A percentile compares a stretch with the other conserved stretches of the same genome.
These are phyloP conservation scores for Graphilbum sp. DNA, from an alignment of 2,329 filamentous ascomycete species.

Conservation along the genomic window DNA sequence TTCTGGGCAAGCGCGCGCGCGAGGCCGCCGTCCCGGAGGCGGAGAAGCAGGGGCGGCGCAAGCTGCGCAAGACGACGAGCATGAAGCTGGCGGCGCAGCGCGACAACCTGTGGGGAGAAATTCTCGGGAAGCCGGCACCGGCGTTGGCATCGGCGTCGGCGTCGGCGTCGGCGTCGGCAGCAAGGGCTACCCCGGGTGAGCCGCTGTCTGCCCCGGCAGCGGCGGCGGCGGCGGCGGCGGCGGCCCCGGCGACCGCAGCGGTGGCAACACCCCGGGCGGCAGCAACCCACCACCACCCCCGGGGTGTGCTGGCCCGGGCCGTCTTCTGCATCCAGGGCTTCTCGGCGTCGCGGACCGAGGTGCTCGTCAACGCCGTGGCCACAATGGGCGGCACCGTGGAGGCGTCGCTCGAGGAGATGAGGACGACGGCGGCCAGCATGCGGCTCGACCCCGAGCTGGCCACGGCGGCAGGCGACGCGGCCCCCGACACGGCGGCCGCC, in stretches of 20 bases:
- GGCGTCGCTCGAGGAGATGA: conserved; percentile 24
- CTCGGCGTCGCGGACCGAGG: conserved; percentile 29
- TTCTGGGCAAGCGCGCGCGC: conserved; percentile 42
- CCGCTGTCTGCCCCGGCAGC: neutral
- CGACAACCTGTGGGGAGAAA: conserved; percentile 80
- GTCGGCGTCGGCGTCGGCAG: neutral
- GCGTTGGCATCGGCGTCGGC: conserved; percentile 14
- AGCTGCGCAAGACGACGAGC: conserved; percentile 76
- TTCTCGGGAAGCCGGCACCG: conserved; percentile 36
- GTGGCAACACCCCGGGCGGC: neutral
- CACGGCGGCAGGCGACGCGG: too few relatives aligned
- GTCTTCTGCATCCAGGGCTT: conserved; percentile 47
- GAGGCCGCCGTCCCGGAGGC: conserved; percentile 23
- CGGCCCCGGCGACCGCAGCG: neutral
- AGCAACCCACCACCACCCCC: too few relatives aligned
- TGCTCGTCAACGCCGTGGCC: conserved; percentile 29
- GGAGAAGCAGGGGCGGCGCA: conserved; percentile 49
- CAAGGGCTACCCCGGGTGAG: neutral
- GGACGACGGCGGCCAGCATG: conserved; percentile 13
- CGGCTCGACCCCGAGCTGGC: neutral
- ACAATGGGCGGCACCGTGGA: conserved; percentile 31
- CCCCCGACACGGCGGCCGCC: conserved; percentile 12
- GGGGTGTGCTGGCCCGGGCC: conserved; percentile 29
- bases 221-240: neutral
- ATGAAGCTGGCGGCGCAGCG: conserved; percentile 66